Conservation (phyloP, 148 eudicot species). For the Chenopodium formosanum region DNA sequence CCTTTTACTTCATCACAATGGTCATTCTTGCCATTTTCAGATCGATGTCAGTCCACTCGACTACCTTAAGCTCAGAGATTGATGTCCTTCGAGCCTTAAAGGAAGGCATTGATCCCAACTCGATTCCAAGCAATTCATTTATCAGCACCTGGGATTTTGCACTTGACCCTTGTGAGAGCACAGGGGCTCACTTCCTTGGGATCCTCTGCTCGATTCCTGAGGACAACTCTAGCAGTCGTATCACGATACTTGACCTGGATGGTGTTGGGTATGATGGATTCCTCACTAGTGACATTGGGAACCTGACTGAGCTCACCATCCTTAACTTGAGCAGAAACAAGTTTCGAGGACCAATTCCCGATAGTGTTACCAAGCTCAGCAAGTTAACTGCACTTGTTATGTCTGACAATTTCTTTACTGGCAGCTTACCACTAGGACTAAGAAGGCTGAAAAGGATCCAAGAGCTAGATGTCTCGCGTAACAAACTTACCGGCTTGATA, state of each 20-base stretch:
- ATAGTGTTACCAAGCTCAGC: conserved; percentile 36
- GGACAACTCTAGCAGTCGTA: conserved; percentile 47
- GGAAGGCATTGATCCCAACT: conserved; percentile 52
- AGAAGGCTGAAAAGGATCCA: conserved; percentile 42
- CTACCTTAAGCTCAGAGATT: conserved; percentile 43
- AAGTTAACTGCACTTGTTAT: conserved; percentile 48
- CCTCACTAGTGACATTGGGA: conserved; percentile 53
- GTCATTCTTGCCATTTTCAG: conserved; percentile 5
- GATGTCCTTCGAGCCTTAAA: conserved; percentile 51
- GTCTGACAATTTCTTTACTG: conserved; percentile 53
- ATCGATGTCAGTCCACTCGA: conserved; percentile 27
- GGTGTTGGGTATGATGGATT: conserved; percentile 61
- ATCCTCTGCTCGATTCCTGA: conserved; percentile 47
- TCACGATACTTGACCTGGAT: conserved; percentile 53
- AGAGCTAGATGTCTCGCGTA: conserved; percentile 46
- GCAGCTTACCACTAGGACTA: conserved; percentile 41
- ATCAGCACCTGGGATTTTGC: conserved; percentile 56
- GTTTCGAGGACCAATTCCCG: conserved; percentile 65
- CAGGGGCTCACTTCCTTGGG: conserved; percentile 59
- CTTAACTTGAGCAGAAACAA: conserved; percentile 59
- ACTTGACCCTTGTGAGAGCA: conserved; percentile 63
- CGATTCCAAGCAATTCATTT: conserved; percentile 49
- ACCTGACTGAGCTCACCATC: conserved; percentile 50
- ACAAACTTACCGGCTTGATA: conserved; percentile 55
- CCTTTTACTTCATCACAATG: conserved; percentile 10